Evolutionary conservation across 495 filamentous ascomycete genomes (phyloP), one percentile per base, ranked within the genome.

Genomic region (Xylaria sp.): DNA sequence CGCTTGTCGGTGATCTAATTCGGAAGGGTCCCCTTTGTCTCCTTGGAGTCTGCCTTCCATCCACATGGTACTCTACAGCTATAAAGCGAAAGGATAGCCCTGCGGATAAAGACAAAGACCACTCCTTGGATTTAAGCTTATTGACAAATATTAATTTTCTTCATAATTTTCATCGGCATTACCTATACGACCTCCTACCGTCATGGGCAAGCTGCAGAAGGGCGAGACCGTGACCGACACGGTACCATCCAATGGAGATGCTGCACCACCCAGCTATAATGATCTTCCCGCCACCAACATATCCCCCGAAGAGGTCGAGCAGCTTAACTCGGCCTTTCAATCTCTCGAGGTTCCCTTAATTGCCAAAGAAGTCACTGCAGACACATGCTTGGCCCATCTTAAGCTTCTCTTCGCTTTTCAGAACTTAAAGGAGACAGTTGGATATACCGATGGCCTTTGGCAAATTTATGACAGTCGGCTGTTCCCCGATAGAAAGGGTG

Each of bases 371-470:
- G 74, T 84, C 17, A 80, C 73, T 19, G 69, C 72, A 24, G 81
- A 85, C 57, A 80, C 81, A 14, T 93, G 91, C 74, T 85, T 93
- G 14, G 91, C 88, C 9, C 93, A 97, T 78, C 84, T 97, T 6
- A 93, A 93, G 79, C 82, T 97, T 11, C 86, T 97, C 12, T 88
- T 89, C 65, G 87, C 89, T 21, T 88, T 97, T 70, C 84, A 92
- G 71, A 83, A 83, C 53, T 79, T 97, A 68, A 91, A 90, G 64
- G 88, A 94, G 70, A 84, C 87, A 15, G 79, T 93, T 37, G 86
- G 87, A 2, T 90, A 86, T 50, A 86, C 79, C 6, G 89, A 92
- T 72, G 88, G 89, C 2, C 81, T 93, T 6, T 94, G 89, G 77
- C 88, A 87, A 6, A 83, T 95, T 48, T 81, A 80, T 68, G 88